phyloP scores from a whole-genome alignment of 2,329 filamentous ascomycete species.

The Xylaria sp. region DNA sequence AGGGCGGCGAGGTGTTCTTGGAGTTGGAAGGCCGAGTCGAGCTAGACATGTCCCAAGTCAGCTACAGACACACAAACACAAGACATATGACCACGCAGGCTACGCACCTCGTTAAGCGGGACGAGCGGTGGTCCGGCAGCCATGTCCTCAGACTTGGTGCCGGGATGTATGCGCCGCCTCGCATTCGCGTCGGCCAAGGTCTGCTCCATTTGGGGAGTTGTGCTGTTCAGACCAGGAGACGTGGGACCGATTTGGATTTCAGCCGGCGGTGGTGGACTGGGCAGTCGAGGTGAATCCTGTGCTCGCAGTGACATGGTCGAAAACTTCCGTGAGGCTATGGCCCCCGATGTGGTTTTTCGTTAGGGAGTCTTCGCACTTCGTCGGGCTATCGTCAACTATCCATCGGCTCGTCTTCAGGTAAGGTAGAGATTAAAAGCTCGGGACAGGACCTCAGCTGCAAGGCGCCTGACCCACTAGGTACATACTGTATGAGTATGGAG shows the following conservation, averaged over 20 bases:
- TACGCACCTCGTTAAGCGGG: conserved; percentile 76
- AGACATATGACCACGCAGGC: neutral
- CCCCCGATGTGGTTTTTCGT: conserved; percentile 14
- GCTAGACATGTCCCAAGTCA: conserved; percentile 51
- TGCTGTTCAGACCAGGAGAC: conserved; percentile 58
- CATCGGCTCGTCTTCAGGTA: neutral
- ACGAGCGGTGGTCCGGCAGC: conserved; percentile 86
- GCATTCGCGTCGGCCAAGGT: conserved; percentile 72
- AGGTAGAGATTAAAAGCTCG: conserved; percentile 4
- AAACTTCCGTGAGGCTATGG: conserved; percentile 14
- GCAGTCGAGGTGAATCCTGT: conserved; percentile 86
- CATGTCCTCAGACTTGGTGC: conserved; percentile 92
- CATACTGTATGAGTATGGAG: too few species aligned
- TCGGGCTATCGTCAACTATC: conserved; percentile 5
- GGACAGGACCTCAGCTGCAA: neutral
- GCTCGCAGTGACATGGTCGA: conserved; percentile 55
- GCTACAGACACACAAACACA: conserved; percentile 13
- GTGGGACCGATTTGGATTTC: conserved; percentile 88
- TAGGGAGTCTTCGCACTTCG: neutral
- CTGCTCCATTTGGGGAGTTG: conserved; percentile 64
- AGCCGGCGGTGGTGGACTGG: conserved; percentile 90
- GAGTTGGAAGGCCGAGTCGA: conserved; percentile 95
- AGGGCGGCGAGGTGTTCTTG: conserved; percentile 96
- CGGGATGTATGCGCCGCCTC: conserved; percentile 84
- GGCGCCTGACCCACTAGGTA: neutral